Percentiles rank a stretch among this genome's conserved stretches.
Evolutionary conservation across 345 rosid genomes (phyloP).

Genomic region (Eutrema yunnanense): DNA sequence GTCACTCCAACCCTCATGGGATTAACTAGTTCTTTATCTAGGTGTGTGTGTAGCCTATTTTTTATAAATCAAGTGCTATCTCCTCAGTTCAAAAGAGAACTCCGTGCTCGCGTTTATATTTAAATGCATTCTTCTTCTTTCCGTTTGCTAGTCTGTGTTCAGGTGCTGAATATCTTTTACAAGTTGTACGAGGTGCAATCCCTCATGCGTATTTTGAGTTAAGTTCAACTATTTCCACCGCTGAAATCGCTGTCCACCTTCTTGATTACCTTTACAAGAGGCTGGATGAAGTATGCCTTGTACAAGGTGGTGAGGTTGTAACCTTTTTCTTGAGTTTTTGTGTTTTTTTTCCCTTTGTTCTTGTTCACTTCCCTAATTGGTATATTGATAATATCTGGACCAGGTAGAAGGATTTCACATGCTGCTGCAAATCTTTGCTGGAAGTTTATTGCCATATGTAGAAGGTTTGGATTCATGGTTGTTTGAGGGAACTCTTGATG

Average conservation of each 20-base stretch:
- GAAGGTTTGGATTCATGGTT: constrained; percentile 88
- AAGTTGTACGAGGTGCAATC: constrained; percentile 63
- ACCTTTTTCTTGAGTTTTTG: background rate
- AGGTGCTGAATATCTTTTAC: constrained; percentile 37
- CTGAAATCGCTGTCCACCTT: constrained; percentile 61
- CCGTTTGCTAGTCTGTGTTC: constrained; percentile 25
- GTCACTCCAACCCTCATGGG: constrained; percentile 76
- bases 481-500: constrained; percentile 82
- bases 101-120: background rate
- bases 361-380: constrained; percentile 1
- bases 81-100: background rate
- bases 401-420: constrained; percentile 79
- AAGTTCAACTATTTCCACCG: constrained; percentile 42
- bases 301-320: constrained; percentile 94
- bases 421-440: constrained; percentile 77
- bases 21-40: constrained; percentile 62
- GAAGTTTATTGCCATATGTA: constrained; percentile 67
- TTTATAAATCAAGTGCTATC: background rate
- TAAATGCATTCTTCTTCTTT: background rate
- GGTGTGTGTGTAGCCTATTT: constrained; percentile 39
- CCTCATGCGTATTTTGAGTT: constrained; percentile 54
- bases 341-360: background rate
- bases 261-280: constrained; percentile 75
- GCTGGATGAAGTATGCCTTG: constrained; percentile 75
- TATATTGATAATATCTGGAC: constrained; percentile 26